Evolutionary conservation across 2,329 filamentous ascomycete genomes (phyloP).

Genomic region (Phoma sp.): DNA sequence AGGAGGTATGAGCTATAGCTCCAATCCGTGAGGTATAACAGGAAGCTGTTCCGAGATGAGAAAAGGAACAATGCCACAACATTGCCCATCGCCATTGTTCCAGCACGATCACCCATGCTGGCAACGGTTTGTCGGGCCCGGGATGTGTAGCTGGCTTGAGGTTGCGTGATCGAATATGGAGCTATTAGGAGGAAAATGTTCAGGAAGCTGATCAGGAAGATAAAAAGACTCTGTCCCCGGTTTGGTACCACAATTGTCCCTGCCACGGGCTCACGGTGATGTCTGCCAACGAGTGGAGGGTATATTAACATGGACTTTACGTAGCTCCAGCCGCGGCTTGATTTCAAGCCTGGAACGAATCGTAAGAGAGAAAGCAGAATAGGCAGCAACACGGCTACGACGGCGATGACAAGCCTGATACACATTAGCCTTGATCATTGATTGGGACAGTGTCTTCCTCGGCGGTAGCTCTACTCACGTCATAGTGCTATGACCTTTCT

Average conservation of each 20-base stretch:
- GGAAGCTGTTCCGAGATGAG: conserved; percentile 41
- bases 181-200: background rate
- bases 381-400: too few relatives aligned
- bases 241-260: too few relatives aligned
- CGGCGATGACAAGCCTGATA: too few relatives aligned
- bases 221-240: too few relatives aligned
- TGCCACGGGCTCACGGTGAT: too few relatives aligned
- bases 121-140: background rate
- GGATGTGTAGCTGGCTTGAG: background rate
- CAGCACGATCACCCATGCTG: background rate
- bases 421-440: too few relatives aligned
- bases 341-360: too few relatives aligned
- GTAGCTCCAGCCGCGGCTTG: too few relatives aligned
- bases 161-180: background rate
- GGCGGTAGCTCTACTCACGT: background rate
- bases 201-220: background rate
- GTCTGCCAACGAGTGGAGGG: too few relatives aligned
- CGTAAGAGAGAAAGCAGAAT: too few relatives aligned
- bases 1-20: conserved; percentile 45
- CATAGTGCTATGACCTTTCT: background rate
- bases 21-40: conserved; percentile 47
- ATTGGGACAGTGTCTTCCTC: too few relatives aligned
- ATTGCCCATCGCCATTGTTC: background rate
- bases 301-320: too few relatives aligned
- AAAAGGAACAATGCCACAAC: background rate